A percentile compares a stretch with the other conserved stretches of the same genome.
Conservation (phyloP, 768 basidiomycete species). For the Termitomyces sp. region DNA sequence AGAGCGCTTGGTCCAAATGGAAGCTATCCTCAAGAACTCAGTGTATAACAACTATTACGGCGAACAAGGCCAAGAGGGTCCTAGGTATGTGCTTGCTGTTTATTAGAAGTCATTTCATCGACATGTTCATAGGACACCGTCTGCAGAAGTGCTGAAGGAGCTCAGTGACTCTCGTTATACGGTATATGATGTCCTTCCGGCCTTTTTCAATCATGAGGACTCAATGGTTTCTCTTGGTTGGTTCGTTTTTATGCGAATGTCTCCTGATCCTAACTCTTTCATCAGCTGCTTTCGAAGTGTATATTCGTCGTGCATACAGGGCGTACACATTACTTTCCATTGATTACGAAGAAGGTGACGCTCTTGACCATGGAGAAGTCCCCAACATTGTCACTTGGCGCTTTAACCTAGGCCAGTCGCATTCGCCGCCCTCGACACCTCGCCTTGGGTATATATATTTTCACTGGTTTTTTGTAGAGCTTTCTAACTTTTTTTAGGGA, state of each 20-base stretch:
- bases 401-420: constrained; percentile 89
- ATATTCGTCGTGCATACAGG: constrained; percentile 91
- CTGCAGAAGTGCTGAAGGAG: constrained; percentile 83
- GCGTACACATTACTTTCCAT: constrained; percentile 89
- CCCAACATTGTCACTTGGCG: constrained; percentile 86
- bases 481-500: constrained; percentile 32
- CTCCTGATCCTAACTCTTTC: background rate
- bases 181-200: constrained; percentile 93
- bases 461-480: background rate
- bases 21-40: constrained; percentile 83
- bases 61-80: constrained; percentile 54
- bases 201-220: constrained; percentile 90
- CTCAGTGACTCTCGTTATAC: constrained; percentile 95
- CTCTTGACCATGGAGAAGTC: constrained; percentile 75
- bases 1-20: constrained; percentile 92
- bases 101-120: constrained; percentile 4
- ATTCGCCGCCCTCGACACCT: constrained; percentile 83
- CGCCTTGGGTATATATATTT: constrained; percentile 44
- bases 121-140: constrained; percentile 57
- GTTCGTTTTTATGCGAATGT: constrained; percentile 35
- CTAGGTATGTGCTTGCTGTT: constrained; percentile 40
- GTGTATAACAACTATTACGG: constrained; percentile 89
- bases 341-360: constrained; percentile 93
- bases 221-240: constrained; percentile 81
- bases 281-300: constrained; percentile 90